phyloP scores from a whole-genome alignment of 169 alveolate genomes.

The Cryptosporidium sp. region DNA sequence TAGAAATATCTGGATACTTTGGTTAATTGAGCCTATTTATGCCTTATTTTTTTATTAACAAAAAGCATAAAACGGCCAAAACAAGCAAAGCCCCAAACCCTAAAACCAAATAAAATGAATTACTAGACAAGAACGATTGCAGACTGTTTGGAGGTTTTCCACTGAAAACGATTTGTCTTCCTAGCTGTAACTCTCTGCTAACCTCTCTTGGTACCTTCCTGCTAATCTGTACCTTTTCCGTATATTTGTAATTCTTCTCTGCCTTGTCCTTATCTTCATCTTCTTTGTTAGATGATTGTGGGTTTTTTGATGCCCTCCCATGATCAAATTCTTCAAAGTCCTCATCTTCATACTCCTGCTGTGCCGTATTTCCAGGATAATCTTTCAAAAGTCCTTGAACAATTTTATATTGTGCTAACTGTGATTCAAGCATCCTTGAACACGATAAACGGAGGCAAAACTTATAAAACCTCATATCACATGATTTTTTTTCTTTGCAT shows the following conservation, averaged over 20 bases:
- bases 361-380: not conserved
- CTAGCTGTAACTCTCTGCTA: not conserved
- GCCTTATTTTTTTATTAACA: not conserved
- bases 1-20: not conserved
- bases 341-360: not conserved
- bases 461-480: conserved; percentile 29
- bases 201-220: not conserved
- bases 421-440: conserved; percentile 65
- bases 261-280: not conserved
- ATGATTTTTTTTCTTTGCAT: conserved; percentile 18
- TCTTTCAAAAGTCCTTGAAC: conserved; percentile 17
- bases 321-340: conserved; percentile 2
- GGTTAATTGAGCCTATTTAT: not conserved
- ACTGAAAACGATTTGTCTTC: not conserved
- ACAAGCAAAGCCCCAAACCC: not conserved
- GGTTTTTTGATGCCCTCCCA: not conserved
- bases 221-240: conserved; percentile 5
- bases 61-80: not conserved
- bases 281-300: not conserved
- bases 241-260: not conserved
- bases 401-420: conserved; percentile 31
- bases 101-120: not conserved
- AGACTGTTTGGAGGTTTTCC: not conserved
- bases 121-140: not conserved
- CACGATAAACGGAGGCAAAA: conserved; percentile 53